Base-by-base conservation (phyloP, 345 rosid genomes). In the Leavenworthia alabamica region DNA sequence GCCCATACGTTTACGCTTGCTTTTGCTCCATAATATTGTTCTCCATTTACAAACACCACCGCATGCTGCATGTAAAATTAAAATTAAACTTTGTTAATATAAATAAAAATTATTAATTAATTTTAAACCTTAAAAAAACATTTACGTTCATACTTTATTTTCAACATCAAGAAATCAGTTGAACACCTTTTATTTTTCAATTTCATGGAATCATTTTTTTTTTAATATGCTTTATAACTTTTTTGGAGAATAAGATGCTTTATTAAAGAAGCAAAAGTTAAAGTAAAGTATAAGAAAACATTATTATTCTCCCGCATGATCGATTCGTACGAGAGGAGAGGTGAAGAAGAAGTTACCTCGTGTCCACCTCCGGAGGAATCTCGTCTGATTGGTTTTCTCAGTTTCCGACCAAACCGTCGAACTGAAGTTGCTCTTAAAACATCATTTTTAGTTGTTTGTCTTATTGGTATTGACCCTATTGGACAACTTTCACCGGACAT, bases 1-100 rank as follows among this genome's bases (percentile, higher is more conserved):
- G 94, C 66, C 99, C 99, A 93, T 52, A 93, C 97, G 42, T 85
- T 93, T 7, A 93, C 78, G 75, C 81, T 89, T 17, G 96, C 99
- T 73, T 84, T 93, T 14, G 99, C 99, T 68, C 99, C 99, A 59
- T 82, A 93, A 41, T 83, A 89, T 65, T 89, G 86, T 8, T 85
- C 88, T 41, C 99, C 99, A 47, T 76, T 80, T 51, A 85, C 96
- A 66, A 81, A 93, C n/a, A 86, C 84, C 45, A 93, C 99, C 63
- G 99, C 99, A 73, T 89, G 99, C 99, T 89, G 88, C 71, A 66
- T 40, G 62, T 33, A 60, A 35, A 45, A 24, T 41, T n/a, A 60
- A 35, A 45, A 24, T 41, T 11, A 19, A 51, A 31, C 27, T 31
- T 7, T 17, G 42, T 31, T 24, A 61, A 28, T 48, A 0, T 19